A percentile compares a stretch with the other conserved stretches of the same genome.
Evolutionary conservation across 805 yeast species (phyloP).

Genomic region (Tetrapisispora iriomotensis): DNA sequence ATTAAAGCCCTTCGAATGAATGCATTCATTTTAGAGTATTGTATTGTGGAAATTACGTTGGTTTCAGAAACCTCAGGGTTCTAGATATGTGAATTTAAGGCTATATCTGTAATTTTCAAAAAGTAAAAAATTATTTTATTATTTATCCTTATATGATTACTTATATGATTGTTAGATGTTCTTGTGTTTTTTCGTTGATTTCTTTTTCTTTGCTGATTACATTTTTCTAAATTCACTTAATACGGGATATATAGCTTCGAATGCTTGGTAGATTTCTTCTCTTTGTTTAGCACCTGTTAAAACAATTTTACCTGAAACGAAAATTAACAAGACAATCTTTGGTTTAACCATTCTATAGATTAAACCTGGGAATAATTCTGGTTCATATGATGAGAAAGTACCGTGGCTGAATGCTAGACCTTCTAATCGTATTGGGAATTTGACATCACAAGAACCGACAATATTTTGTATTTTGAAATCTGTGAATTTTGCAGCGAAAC

Average conservation of each 20-base stretch:
- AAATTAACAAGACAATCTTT: constrained; percentile 87
- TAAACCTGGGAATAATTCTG: constrained; percentile 94
- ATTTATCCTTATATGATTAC: not conserved
- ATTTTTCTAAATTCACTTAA: constrained; percentile 91
- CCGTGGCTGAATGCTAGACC: constrained; percentile 98
- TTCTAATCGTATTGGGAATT: constrained; percentile 93
- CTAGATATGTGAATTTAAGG: no score
- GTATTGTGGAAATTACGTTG: no score
- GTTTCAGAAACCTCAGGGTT: no score
- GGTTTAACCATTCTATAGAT: constrained; percentile 99
- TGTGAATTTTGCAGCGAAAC: constrained; percentile 94
- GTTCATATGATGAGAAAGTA: constrained; percentile 96
- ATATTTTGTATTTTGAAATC: constrained; percentile 97
- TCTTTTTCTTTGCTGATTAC: constrained; percentile 13
- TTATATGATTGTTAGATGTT: not conserved
- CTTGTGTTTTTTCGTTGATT: not conserved
- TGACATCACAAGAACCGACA: constrained; percentile 97
- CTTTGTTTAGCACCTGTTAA: constrained; percentile 98
- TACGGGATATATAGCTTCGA: constrained; percentile 97
- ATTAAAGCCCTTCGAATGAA: no score
- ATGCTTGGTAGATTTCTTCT: constrained; percentile 96
- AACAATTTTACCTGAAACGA: constrained; percentile 95
- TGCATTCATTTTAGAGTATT: no score
- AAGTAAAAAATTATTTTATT: no score
- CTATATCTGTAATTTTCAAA: no score